Conservation (phyloP, 306 rosid species). For the Cucurbita pepo region DNA sequence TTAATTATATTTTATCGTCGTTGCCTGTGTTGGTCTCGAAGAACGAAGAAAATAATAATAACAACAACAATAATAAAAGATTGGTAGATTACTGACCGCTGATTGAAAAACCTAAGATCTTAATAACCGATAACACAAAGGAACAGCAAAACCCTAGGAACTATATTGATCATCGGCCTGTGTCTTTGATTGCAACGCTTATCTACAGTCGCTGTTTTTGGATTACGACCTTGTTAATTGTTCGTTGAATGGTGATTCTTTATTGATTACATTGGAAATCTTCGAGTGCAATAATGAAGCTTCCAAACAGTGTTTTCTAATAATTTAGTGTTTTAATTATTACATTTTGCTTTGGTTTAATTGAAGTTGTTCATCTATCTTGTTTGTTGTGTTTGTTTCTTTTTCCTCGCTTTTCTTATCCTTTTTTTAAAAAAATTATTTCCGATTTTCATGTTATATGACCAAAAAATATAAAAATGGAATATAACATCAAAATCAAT, state of each 20-base stretch:
- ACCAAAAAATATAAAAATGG: neutral
- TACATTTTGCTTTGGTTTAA: neutral
- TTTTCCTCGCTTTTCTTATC: neutral
- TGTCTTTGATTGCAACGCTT: slow-evolving; percentile 8
- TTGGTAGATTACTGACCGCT: neutral
- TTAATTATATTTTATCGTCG: neutral
- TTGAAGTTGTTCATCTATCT: neutral
- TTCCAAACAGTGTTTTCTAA: slow-evolving; percentile 5
- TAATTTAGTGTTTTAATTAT: neutral
- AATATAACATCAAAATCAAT: slow-evolving; percentile 8
- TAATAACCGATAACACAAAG: slow-evolving; percentile 3
- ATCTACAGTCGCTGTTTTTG: neutral
- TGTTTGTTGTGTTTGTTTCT: slow-evolving; percentile 22
- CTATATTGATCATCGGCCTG: neutral
- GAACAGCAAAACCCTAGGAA: slow-evolving; percentile 17
- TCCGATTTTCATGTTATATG: slow-evolving; percentile 2
- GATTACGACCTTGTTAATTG: slow-evolving; percentile 5
- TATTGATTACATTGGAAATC: neutral
- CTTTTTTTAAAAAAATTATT: neutral
- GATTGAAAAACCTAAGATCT: slow-evolving; percentile 11
- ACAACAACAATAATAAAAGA: too few species aligned
- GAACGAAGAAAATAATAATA: neutral
- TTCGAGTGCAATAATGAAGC: slow-evolving; percentile 6
- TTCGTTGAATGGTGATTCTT: slow-evolving; percentile 5
- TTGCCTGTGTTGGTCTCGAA: neutral